A percentile compares a stretch with the other conserved stretches of the same genome.
Conservation (phyloP, 495 filamentous ascomycete species). For the Podospora pseudoanserina region DNA sequence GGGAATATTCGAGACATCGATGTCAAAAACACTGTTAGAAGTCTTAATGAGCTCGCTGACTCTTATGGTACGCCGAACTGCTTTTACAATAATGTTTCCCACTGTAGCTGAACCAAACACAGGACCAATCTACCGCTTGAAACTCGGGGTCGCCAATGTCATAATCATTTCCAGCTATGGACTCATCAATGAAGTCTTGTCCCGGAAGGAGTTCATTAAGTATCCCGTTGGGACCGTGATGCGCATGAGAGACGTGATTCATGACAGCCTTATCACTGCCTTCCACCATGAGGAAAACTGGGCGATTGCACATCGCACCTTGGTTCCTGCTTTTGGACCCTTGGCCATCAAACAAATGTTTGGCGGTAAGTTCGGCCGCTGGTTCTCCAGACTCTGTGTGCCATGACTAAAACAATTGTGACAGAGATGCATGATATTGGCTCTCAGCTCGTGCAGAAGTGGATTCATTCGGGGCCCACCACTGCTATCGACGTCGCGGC, state of each 20-base stretch:
- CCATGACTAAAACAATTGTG: conserved; percentile 31
- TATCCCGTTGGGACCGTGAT: conserved; percentile 21
- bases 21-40: conserved; percentile 22
- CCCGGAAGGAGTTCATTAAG: conserved; percentile 44
- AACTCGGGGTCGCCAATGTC: conserved; percentile 19
- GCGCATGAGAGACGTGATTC: conserved; percentile 49
- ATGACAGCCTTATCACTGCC: conserved; percentile 58
- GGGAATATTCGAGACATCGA: conserved; percentile 32
- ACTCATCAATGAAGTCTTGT: conserved; percentile 57
- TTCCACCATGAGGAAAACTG: conserved; percentile 53
- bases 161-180: conserved; percentile 48
- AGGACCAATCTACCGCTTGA: conserved; percentile 20
- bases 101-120: no score
- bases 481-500: conserved; percentile 51
- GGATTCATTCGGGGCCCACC: conserved; percentile 57
- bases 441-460: conserved; percentile 61
- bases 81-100: no score
- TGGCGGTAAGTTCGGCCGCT: conserved; percentile 49
- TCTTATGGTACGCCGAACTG: conserved; percentile 12
- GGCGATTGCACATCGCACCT: conserved; percentile 58
- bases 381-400: conserved; percentile 32
- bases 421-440: conserved; percentile 66
- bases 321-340: conserved; percentile 62
- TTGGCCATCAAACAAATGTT: conserved; percentile 58
- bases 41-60: conserved; percentile 21